Evolutionary conservation across 116 monocot species (phyloP), one percentile per base, ranked within the genome.

Genomic region (Trichopus zeylanicus): DNA sequence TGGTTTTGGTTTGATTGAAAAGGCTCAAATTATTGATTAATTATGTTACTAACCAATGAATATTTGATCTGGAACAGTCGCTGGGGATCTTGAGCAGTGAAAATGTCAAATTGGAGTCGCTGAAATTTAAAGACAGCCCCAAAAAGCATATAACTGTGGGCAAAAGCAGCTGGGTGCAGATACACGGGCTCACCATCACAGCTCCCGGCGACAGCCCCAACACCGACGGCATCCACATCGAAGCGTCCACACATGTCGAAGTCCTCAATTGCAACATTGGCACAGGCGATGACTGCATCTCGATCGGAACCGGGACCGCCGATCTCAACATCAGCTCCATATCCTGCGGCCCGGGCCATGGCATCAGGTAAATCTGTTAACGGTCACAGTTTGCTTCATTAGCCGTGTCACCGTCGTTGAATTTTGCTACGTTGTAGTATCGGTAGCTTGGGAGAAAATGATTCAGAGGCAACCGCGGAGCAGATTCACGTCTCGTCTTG

Each of bases 241-340:
- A 21, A 4, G 13, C 19, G 15, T 37, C 38, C 24, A 18, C 1
- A 18, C 9, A 55, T 21, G 31, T 54, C 15, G 10, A 19, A 7
- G 29, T 65, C 54, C n/a, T 32, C 1, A 22, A 24, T 1, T 54
- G 25, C n/a, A 23, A 10, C 16, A 55, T 65, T 35, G 39, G 13
- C 9, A 65, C 65, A 9, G 65, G 65, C 3, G 65, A 65, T 55
- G 65, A 65, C 25, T 65, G 55, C 54, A 32, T 65, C 11, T 54
- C 65, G 0, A 33, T 65, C 8, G 35, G 18, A 20, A 6, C 35
- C 4, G 65, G 55, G 1, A 55, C 29, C 25, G 0, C 2, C 3
- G 13, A 55, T 24, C 11, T 65, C 16, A 5, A 8, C 25, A 26
- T 65, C 24, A 53, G 53, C 18, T 12, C 20, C 0, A 29, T 65